Evolutionary conservation across 1,284 basidiomycete species (phyloP).

Genomic region (Sporisorium graminicola): DNA sequence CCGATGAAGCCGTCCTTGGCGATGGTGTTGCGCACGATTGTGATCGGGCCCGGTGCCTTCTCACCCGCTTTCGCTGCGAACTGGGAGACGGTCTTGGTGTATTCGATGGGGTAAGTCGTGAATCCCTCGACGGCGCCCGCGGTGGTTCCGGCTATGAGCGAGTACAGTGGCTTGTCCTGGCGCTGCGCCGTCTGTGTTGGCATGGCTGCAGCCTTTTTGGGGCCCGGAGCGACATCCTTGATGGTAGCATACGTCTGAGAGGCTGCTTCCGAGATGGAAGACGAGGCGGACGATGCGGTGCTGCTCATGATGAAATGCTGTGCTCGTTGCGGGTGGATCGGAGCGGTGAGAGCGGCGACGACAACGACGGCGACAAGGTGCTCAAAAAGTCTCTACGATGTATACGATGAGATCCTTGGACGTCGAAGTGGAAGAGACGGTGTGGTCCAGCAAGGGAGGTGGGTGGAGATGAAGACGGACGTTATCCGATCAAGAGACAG

Average conservation of each 20-base stretch:
- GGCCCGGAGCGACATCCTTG: slow-evolving; percentile 45
- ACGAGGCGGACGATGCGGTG: slow-evolving; percentile 24
- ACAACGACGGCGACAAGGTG: background rate
- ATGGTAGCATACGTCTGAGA: slow-evolving; percentile 30
- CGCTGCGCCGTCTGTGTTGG: slow-evolving; percentile 48
- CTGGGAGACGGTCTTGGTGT: slow-evolving; percentile 79
- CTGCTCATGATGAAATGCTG: slow-evolving; percentile 27
- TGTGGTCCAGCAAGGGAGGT: background rate
- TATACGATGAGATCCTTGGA: background rate
- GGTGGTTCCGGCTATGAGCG: slow-evolving; percentile 81
- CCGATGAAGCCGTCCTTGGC: slow-evolving; percentile 66
- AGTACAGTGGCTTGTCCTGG: slow-evolving; percentile 61
- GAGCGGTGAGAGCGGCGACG: background rate
- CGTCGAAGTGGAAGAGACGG: background rate
- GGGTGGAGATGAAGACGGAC: background rate
- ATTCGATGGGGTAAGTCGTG: slow-evolving; percentile 88
- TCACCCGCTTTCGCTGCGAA: slow-evolving; percentile 70
- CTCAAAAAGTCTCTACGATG: background rate
- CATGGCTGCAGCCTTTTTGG: slow-evolving; percentile 31
- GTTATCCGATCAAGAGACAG: slow-evolving; percentile 11
- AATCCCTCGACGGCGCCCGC: slow-evolving; percentile 91
- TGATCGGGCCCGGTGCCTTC: slow-evolving; percentile 68
- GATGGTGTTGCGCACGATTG: slow-evolving; percentile 68
- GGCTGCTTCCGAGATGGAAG: slow-evolving; percentile 32
- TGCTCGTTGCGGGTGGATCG: too few species aligned